Percentiles rank a stretch among this genome's conserved stretches.
Conservation (phyloP, 805 yeast species). For the Pichia paraexigua region DNA sequence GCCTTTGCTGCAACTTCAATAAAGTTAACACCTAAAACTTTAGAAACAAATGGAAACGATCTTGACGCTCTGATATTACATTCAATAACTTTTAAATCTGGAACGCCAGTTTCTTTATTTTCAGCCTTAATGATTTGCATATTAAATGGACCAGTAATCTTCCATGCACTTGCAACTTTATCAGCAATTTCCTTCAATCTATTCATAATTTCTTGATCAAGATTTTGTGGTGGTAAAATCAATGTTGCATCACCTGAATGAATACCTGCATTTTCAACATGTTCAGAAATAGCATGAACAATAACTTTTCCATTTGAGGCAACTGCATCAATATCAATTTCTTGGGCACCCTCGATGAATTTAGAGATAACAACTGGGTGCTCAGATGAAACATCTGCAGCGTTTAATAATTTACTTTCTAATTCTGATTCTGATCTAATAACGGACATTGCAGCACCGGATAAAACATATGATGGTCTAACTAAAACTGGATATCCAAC, state of each 20-base stretch:
- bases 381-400: constrained; percentile 88
- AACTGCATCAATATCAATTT: constrained; percentile 95
- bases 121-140: constrained; percentile 91
- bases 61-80: constrained; percentile 98
- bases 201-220: constrained; percentile 55
- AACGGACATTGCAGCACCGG: constrained; percentile 99
- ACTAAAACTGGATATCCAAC: constrained; percentile 95
- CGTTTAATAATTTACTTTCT: constrained; percentile 73
- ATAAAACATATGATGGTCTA: constrained; percentile 93
- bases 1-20: constrained; percentile 93
- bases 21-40: constrained; percentile 90
- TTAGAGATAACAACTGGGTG: constrained; percentile 97
- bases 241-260: constrained; percentile 99
- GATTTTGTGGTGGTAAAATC: constrained; percentile 82
- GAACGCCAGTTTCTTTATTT: constrained; percentile 44
- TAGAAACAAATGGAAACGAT: constrained; percentile 98
- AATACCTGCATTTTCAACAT: constrained; percentile 97
- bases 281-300: constrained; percentile 95
- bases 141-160: constrained; percentile 96
- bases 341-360: constrained; percentile 92
- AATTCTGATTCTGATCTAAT: constrained; percentile 74
- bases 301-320: constrained; percentile 82
- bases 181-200: constrained; percentile 84
- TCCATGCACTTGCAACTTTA: constrained; percentile 90
- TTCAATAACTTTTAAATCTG: constrained; percentile 88